phyloP scores from a whole-genome alignment of 441 rosid genomes.

The Pelargonium myrrhifolium region DNA sequence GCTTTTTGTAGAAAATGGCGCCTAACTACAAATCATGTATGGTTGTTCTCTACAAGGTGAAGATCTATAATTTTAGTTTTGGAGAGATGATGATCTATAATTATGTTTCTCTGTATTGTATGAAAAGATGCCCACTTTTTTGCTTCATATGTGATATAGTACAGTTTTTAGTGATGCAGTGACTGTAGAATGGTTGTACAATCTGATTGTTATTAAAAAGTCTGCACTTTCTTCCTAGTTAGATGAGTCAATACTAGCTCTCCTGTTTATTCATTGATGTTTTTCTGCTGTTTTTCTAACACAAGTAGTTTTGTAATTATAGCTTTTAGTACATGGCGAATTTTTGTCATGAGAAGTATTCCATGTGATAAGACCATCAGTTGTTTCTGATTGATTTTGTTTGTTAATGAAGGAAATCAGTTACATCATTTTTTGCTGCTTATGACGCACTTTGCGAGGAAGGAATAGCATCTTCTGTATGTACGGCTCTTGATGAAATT shows the following conservation, averaged over 20 bases:
- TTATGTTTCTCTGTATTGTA: slow-evolving; percentile 2
- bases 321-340: neutral
- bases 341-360: neutral
- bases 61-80: no score
- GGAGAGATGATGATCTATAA: slow-evolving; percentile 20
- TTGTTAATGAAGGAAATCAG: slow-evolving; percentile 70
- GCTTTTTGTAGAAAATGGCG: slow-evolving; percentile 89
- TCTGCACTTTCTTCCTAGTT: neutral
- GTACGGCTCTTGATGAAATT: slow-evolving; percentile 81
- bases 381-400: slow-evolving; percentile 22
- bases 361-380: neutral
- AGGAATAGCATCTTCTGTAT: slow-evolving; percentile 84
- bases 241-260: neutral
- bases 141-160: neutral
- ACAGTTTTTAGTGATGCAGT: no score
- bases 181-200: neutral
- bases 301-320: slow-evolving; percentile 2
- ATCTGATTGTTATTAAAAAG: neutral
- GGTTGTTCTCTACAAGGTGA: slow-evolving; percentile 95
- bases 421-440: slow-evolving; percentile 63
- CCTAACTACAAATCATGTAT: slow-evolving; percentile 83
- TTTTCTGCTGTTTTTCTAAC: neutral
- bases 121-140: slow-evolving; percentile 1
- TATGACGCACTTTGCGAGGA: slow-evolving; percentile 91
- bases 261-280: neutral